Percentiles rank a stretch among this genome's conserved stretches.
Evolutionary conservation across 2,329 filamentous ascomycete species (phyloP).

Genomic region (Trichoderma asperellum): DNA sequence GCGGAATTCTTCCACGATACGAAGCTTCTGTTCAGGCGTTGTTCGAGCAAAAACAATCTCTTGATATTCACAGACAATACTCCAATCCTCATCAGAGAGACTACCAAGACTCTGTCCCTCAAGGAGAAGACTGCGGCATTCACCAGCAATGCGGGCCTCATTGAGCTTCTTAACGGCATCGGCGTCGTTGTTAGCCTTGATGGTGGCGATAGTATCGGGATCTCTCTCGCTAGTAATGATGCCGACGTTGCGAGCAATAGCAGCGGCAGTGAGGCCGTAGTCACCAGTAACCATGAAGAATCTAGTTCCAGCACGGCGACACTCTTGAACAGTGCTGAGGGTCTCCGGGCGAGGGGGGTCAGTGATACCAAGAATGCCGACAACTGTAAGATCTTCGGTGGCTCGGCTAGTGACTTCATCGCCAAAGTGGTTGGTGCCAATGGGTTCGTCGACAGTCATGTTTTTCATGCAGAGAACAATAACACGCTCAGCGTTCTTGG

Average conservation of each 20-base stretch:
- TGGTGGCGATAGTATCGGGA: slow-evolving; percentile 40
- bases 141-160: slow-evolving; percentile 32
- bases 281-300: slow-evolving; percentile 56
- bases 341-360: slow-evolving; percentile 53
- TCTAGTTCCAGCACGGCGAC: slow-evolving; percentile 49
- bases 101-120: slow-evolving; percentile 64
- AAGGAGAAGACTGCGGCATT: slow-evolving; percentile 38
- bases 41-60: slow-evolving; percentile 71
- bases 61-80: slow-evolving; percentile 53
- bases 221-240: slow-evolving; percentile 60
- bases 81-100: slow-evolving; percentile 54
- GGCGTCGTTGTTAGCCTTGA: slow-evolving; percentile 31
- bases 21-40: slow-evolving; percentile 70
- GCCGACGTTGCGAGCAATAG: slow-evolving; percentile 67
- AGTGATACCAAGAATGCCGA: slow-evolving; percentile 57
- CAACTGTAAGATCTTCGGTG: slow-evolving; percentile 49
- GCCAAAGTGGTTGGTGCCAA: slow-evolving; percentile 53
- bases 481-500: slow-evolving; percentile 49
- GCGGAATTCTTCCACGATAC: slow-evolving; percentile 72
- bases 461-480: slow-evolving; percentile 48
- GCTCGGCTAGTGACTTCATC: slow-evolving; percentile 51
- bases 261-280: slow-evolving; percentile 62
- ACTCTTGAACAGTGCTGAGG: slow-evolving; percentile 46
- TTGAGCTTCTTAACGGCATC: slow-evolving; percentile 31
- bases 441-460: slow-evolving; percentile 43